Evolutionary conservation across 805 yeast species (phyloP).

Genomic region (Torulaspora delbrueckii): DNA sequence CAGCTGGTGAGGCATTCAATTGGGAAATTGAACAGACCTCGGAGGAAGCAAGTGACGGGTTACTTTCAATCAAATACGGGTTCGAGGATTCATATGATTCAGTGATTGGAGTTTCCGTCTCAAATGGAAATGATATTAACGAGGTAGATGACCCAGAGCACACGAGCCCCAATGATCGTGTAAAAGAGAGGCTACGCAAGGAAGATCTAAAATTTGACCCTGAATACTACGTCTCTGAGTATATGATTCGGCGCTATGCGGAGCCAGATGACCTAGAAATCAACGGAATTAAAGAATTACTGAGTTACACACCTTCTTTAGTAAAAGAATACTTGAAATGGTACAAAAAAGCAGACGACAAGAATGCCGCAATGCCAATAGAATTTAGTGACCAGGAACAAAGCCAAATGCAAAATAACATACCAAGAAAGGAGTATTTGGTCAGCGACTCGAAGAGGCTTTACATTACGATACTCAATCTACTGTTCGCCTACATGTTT

Average conservation of each 20-base stretch:
- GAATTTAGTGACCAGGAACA: slow-evolving; percentile 59
- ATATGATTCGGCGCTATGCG: slow-evolving; percentile 52
- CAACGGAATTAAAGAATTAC: slow-evolving; percentile 40
- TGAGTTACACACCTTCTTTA: slow-evolving; percentile 51
- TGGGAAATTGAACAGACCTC: slow-evolving; percentile 82
- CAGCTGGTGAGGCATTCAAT: slow-evolving; percentile 59
- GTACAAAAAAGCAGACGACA: slow-evolving; percentile 40
- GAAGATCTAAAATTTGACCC: slow-evolving; percentile 79
- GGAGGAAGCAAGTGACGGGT: slow-evolving; percentile 29
- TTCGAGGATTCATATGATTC: slow-evolving; percentile 65
- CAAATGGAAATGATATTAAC: slow-evolving; percentile 88
- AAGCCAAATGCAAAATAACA: slow-evolving; percentile 53
- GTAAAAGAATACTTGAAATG: slow-evolving; percentile 43
- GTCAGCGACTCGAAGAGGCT: slow-evolving; percentile 48
- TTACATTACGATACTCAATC: slow-evolving; percentile 57
- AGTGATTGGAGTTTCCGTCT: slow-evolving; percentile 57
- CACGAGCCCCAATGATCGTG: slow-evolving; percentile 51
- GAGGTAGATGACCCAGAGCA: slow-evolving; percentile 80
- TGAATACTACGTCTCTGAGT: slow-evolving; percentile 84
- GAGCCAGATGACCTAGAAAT: slow-evolving; percentile 49
- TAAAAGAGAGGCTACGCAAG: slow-evolving; percentile 58
- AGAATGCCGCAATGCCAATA: slow-evolving; percentile 37
- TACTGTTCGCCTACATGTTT: slow-evolving; percentile 69
- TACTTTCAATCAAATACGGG: slow-evolving; percentile 56
- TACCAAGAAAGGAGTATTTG: slow-evolving; percentile 61